Conservation (phyloP, 2,329 filamentous ascomycete species). For the Neofusicoccum kwambonambiense region DNA sequence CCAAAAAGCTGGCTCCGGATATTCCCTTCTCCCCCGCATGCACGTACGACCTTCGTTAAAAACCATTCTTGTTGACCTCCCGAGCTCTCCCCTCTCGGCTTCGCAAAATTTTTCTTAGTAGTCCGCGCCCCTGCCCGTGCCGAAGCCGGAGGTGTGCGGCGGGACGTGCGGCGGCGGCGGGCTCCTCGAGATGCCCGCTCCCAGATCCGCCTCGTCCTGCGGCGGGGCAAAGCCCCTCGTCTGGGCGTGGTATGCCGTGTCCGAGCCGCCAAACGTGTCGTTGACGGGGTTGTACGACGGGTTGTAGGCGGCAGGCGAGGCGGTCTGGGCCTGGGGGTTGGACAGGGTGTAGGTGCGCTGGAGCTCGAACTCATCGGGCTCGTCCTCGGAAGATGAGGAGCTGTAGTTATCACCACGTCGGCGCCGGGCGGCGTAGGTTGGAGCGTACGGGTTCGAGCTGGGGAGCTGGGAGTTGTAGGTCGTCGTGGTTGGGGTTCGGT, state of each 20-base stretch:
- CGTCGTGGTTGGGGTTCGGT: slow-evolving; percentile 32
- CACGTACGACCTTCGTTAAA: no score
- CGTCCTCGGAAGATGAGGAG: slow-evolving; percentile 41
- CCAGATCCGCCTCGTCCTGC: slow-evolving; percentile 26
- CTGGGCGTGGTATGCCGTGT: slow-evolving; percentile 36
- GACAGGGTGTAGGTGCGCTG: slow-evolving; percentile 30
- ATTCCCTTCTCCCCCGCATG: neutral
- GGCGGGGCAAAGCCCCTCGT: slow-evolving; percentile 21
- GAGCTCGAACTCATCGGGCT: slow-evolving; percentile 35
- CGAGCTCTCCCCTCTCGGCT: neutral
- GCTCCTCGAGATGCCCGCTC: slow-evolving; percentile 28
- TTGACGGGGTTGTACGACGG: slow-evolving; percentile 36
- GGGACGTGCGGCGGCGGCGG: slow-evolving; percentile 14
- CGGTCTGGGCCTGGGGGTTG: slow-evolving; percentile 20
- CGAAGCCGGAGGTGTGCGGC: slow-evolving; percentile 17
- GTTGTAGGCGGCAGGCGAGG: slow-evolving; percentile 27
- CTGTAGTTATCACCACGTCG: slow-evolving; percentile 35
- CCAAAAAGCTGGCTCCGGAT: neutral
- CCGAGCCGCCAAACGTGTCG: slow-evolving; percentile 28
- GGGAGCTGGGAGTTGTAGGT: slow-evolving; percentile 36
- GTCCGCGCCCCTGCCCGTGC: slow-evolving; percentile 7
- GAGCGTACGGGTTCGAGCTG: slow-evolving; percentile 31
- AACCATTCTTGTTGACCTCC: neutral
- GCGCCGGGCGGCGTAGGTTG: slow-evolving; percentile 21
- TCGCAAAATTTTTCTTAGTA: neutral